Base-by-base conservation (phyloP, 495 filamentous ascomycete genomes). In the Penicillium coffeae region DNA sequence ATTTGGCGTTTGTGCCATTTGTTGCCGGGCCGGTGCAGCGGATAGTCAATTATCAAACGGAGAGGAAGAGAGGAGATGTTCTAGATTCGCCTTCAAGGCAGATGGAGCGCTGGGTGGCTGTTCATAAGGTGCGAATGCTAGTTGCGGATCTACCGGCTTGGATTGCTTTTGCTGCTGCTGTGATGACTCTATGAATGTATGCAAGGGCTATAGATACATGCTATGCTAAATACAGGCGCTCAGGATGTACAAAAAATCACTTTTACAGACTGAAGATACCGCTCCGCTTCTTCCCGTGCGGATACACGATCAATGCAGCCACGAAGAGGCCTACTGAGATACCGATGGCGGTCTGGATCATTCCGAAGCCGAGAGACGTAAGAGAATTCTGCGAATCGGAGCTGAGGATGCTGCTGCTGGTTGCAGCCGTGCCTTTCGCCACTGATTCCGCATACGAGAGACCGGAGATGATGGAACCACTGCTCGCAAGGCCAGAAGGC, bases 311-410 rank as follows among this genome's bases (percentile, higher is more conserved):
- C 51, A 94, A 56, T 8, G 87, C 87, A 32, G 86, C 85, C 46
- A 92, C 64, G 52, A 92, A 95, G 37, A 96, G 63, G 0, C 90
- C 90, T 1, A 94, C 87, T 1, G 88, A 89, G 55, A 94, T 92
- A 19, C 88, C 89, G 60, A 94, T 90, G 0, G 90, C 88, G 3
- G 93, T 82, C 63, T 95, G 87, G 40, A 96, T 84, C 69, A 96
- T 90, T 32, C 76, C 83, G 50, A 84, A 88, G 7, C 86, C 79
- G 21, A 69, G 39, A 12, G 57, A 51, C 22, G 54, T 52, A 22
- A 66, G 34, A 13, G 58, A 60, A 36, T 33, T 54, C 21, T 53
- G 48, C 10, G 51, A 54, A 1, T 45, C 46, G 5, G 51, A 21
- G 16, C 38, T 43, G 4, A 18, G 43, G 1, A 51, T 30, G 13